Base-by-base conservation (phyloP, 139 green algal genomes). In the Mychonastes homosphaera region DNA sequence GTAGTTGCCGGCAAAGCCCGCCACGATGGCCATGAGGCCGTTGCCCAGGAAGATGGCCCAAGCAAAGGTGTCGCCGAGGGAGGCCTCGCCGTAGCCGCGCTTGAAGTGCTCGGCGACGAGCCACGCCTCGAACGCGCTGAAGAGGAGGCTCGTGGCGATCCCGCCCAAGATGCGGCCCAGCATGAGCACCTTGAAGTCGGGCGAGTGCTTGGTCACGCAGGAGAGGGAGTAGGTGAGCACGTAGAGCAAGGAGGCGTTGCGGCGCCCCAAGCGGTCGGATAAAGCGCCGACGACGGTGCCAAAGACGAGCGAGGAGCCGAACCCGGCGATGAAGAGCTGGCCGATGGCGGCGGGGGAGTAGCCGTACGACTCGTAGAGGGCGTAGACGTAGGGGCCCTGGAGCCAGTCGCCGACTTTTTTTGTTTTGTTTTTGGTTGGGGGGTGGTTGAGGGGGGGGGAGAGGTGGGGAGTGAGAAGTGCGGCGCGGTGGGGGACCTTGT, bases 321-420 rank as follows among this genome's bases (percentile, higher is more conserved):
- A 98, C 18, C 92, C 92, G 24, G 90, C 90, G 28, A 97, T 97
- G 72, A 98, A 98, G 1, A 98, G 82, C 26, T 81, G 75, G 16
- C 91, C 91, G 45, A 98, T 98, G 59, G 91, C 83, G 65, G 83
- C 50, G 48, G 73, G 65, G 8, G 65, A 56, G 44, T 88, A 93
- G 34, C 84, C 87, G 56, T 98, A 98, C 72, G 94, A 77, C 67
- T 95, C 72, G 61, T 98, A 98, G 59, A 98, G 71, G 1, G 86
- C 86, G 64, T 98, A 98, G 7, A 97, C 90, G 71, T 97, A 97
- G 0, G 91, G 91, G 0, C 91, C 91, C 64, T 98, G 91, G 38
- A 98, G 74, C 91, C 91, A 98, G 69, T 98, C 91, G 6, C 87
- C 87, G 30, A 87, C 86, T 92, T n/a, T n/a, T n/a, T n/a, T n/a